A percentile compares a stretch with the other conserved stretches of the same genome.
Conservation (phyloP, 208 protist species). For the Trypanosoma platydactyli region DNA sequence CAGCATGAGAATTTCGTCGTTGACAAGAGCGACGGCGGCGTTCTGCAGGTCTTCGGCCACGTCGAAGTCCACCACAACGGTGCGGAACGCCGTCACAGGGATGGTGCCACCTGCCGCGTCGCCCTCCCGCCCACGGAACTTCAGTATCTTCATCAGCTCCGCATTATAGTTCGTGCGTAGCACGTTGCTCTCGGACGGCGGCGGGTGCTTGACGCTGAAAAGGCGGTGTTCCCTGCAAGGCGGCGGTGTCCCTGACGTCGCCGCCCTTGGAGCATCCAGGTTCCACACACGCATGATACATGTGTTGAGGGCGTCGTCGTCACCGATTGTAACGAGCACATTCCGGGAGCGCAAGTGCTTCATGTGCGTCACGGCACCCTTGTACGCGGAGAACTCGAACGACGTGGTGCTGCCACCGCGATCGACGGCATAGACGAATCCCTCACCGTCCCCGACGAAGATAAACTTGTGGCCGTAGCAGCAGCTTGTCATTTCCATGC, state of each 20-base stretch:
- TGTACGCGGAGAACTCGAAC: constrained; percentile 79
- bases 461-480: constrained; percentile 78
- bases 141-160: constrained; percentile 18
- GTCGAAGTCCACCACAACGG: constrained; percentile 78
- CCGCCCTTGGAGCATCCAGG: constrained; percentile 30
- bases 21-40: constrained; percentile 81
- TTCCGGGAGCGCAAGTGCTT: constrained; percentile 44
- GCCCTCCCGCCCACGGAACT: constrained; percentile 20
- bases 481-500: constrained; percentile 66
- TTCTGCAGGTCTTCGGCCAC: constrained; percentile 80
- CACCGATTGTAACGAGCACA: constrained; percentile 79
- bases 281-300: constrained; percentile 64
- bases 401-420: constrained; percentile 33
- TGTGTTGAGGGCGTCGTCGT: constrained; percentile 57
- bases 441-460: constrained; percentile 82
- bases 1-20: constrained; percentile 79
- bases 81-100: constrained; percentile 34
- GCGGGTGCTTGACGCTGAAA: constrained; percentile 32
- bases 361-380: constrained; percentile 67
- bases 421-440: constrained; percentile 76
- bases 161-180: constrained; percentile 30
- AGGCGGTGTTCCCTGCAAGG: constrained; percentile 48
- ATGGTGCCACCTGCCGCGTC: constrained; percentile 10
- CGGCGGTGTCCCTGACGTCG: constrained; percentile 30
- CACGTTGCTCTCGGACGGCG: constrained; percentile 17